Evolutionary conservation across 2,329 filamentous ascomycete genomes (phyloP), one percentile per base, ranked within the genome.

Genomic region (Exophiala sp.): DNA sequence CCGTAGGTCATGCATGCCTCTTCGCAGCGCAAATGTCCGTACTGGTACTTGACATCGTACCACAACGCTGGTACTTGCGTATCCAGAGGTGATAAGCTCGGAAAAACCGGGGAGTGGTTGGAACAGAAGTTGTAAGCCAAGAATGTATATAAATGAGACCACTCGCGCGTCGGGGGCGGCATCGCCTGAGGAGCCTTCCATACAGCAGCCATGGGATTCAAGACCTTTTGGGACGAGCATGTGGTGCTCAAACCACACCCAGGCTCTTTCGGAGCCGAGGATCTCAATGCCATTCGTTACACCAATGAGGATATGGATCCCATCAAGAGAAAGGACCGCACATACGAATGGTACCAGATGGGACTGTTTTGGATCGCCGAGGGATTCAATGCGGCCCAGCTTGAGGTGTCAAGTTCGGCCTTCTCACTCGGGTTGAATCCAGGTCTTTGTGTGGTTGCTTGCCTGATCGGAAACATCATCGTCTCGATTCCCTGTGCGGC

Each of bases 271-370:
- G 51, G 43, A 11, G 39, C 43, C n/a, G 51, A 54, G n/a, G 45
- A 54, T 6, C 34, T 39, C 24, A 34, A 49, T 21, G 45, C 51
- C 5, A 16, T 32, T 40, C 14, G 29, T n/a, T 54, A 49, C 38
- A 54, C 51, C 33, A 54, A 54, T 32, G 44, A 54, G n/a, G 51
- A 54, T 33, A 54, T 54, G 51, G 51, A 54, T 24, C 51, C 51
- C 32, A 54, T 54, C 45, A 48, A 44, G 21, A 20, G 51, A 4
- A 54, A 54, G 48, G 51, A 54, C 32, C 51, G 51, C 5, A 54
- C 51, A 12, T 54, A 54, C 40, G 44, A 42, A 32, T 54, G 51
- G 51, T 54, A 54, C 45, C 51, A 54, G 39, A 54, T 54, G 51
- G 51, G 51, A 33, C 40, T 54, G 34, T 54, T 54, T 20, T 54